Percentiles rank a stretch among this genome's conserved stretches.
phyloP scores from a whole-genome alignment of 2,329 filamentous ascomycete genomes.

The Neonectria hederae region DNA sequence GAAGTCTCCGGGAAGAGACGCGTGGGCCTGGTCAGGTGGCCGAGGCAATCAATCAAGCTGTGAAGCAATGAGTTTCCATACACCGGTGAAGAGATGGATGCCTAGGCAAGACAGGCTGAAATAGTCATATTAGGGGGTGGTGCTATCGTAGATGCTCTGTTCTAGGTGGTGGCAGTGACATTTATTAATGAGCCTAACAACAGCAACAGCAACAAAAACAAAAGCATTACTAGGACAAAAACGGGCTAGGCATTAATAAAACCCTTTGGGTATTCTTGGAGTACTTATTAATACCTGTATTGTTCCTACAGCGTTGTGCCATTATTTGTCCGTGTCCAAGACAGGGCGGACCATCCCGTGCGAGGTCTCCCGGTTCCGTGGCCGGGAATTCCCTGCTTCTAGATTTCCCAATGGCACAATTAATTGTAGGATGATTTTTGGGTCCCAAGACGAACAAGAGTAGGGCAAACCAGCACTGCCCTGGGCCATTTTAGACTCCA shows the following conservation, averaged over 20 bases:
- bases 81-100: not conserved
- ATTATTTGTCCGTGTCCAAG: not conserved
- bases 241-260: not conserved
- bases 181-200: not conserved
- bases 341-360: conserved; percentile 2
- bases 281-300: not conserved
- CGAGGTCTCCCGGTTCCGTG: conserved; percentile 8
- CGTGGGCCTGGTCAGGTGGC: not conserved
- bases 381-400: conserved; percentile 6
- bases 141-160: not conserved
- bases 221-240: too few species aligned
- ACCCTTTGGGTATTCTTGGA: not conserved
- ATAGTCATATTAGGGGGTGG: not conserved
- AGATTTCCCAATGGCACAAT: not conserved
- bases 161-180: not conserved
- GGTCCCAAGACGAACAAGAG: not conserved
- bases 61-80: not conserved
- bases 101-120: not conserved
- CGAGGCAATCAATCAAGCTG: not conserved
- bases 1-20: not conserved
- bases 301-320: not conserved
- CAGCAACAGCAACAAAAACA: too few species aligned
- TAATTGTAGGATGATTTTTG: not conserved
- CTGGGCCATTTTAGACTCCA: not conserved
- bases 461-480: not conserved